phyloP scores from a whole-genome alignment of 306 rosid genomes.

The Prosopis cineraria region DNA sequence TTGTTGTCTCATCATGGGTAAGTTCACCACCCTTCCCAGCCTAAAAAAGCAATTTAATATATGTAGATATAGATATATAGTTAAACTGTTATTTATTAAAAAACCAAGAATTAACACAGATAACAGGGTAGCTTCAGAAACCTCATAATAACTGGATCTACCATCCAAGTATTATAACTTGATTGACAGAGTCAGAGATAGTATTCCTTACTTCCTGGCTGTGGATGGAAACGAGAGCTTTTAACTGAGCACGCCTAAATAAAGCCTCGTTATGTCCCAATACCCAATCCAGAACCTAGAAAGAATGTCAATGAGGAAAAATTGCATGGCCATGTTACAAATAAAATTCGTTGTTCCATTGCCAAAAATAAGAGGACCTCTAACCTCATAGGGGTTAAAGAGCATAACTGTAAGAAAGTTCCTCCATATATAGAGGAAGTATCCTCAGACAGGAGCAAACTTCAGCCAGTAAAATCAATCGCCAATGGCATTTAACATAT shows the following conservation, averaged over 20 bases:
- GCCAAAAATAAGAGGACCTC: slow-evolving; percentile 1
- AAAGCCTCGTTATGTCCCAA: slow-evolving; percentile 92
- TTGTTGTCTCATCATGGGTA: slow-evolving; percentile 92
- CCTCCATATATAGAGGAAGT: not conserved
- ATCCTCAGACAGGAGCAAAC: not conserved
- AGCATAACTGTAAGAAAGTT: not conserved
- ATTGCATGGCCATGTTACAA: not conserved
- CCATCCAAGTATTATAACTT: not conserved
- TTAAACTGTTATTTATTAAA: slow-evolving; percentile 1
- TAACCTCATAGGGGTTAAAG: slow-evolving; percentile 6
- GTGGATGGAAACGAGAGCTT: slow-evolving; percentile 93
- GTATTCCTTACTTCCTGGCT: slow-evolving; percentile 71
- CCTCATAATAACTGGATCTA: slow-evolving; percentile 18
- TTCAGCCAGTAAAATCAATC: not conserved
- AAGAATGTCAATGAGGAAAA: slow-evolving; percentile 23
- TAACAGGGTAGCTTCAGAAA: slow-evolving; percentile 21
- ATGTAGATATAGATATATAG: not conserved
- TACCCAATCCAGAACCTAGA: slow-evolving; percentile 77
- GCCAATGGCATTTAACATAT: not conserved
- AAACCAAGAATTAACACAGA: not conserved
- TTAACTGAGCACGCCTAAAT: slow-evolving; percentile 91
- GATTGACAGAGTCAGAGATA: slow-evolving; percentile 18
- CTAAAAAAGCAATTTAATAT: slow-evolving; percentile 40
- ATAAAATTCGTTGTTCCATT: not conserved
- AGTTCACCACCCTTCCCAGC: slow-evolving; percentile 99